Conservation (phyloP, 2,329 filamentous ascomycete genomes). For the Colletotrichum musicola region DNA sequence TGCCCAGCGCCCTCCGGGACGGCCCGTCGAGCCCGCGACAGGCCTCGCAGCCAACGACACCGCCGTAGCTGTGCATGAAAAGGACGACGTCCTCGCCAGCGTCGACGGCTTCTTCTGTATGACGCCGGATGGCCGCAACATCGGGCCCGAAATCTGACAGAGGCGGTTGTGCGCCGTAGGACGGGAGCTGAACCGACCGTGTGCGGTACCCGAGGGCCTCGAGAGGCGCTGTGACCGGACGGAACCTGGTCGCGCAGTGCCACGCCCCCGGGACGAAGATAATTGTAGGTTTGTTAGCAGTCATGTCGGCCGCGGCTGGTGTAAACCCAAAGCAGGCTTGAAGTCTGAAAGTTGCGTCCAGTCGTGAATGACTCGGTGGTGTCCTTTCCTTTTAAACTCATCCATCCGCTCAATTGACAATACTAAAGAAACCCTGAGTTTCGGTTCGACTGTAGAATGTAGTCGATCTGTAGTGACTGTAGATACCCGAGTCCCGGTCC, state of each 20-base stretch:
- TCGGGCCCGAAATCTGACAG: constrained; percentile 41
- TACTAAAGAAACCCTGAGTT: too few species aligned
- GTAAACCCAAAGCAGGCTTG: neutral
- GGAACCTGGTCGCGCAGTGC: constrained; percentile 49
- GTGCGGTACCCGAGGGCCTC: constrained; percentile 17
- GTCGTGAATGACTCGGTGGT: neutral
- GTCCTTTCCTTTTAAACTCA: neutral
- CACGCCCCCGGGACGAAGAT: constrained; percentile 63
- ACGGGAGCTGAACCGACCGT: constrained; percentile 11
- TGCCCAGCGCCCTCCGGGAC: constrained; percentile 44
- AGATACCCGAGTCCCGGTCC: too few species aligned
- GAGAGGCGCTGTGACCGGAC: constrained; percentile 18
- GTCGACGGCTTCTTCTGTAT: constrained; percentile 49
- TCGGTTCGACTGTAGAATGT: too few species aligned
- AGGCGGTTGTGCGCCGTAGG: constrained; percentile 12
- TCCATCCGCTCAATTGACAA: too few species aligned
- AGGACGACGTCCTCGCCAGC: constrained; percentile 53
- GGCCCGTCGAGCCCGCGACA: constrained; percentile 47
- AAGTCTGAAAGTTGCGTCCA: neutral
- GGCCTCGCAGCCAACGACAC: constrained; percentile 49
- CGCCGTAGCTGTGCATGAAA: constrained; percentile 55
- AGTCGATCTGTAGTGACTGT: too few species aligned
- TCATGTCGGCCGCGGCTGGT: neutral
- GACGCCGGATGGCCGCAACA: constrained; percentile 44
- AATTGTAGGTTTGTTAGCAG: constrained; percentile 44